Percentiles rank a stretch among this genome's conserved stretches.
phyloP scores from a whole-genome alignment of 2,329 filamentous ascomycete species.

The Aureobasidium melanogenum region DNA sequence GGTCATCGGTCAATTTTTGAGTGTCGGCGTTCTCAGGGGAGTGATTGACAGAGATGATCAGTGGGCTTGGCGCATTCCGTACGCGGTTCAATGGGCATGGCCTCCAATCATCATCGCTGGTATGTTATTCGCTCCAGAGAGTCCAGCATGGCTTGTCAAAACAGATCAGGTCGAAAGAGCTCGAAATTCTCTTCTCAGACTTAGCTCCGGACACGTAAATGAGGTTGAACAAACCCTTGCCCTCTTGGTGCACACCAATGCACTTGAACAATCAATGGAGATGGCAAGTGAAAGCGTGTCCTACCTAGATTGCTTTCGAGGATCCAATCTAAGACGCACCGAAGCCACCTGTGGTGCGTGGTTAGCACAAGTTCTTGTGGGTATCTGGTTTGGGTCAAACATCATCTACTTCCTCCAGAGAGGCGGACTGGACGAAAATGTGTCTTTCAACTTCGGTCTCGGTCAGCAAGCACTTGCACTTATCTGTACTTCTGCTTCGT shows the following conservation, averaged over 20 bases:
- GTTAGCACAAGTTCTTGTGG: slow-evolving; percentile 26
- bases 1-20: too few species aligned
- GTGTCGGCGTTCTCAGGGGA: too few species aligned
- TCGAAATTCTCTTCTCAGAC: slow-evolving; percentile 21
- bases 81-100: slow-evolving; percentile 35
- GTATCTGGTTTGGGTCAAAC: slow-evolving; percentile 25
- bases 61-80: slow-evolving; percentile 23
- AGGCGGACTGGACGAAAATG: slow-evolving; percentile 26
- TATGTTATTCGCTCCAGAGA: slow-evolving; percentile 22
- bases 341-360: slow-evolving; percentile 33
- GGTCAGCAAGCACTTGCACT: slow-evolving; percentile 20
- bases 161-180: slow-evolving; percentile 27
- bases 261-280: slow-evolving; percentile 34
- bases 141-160: slow-evolving; percentile 32
- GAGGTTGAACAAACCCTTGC: slow-evolving; percentile 13
- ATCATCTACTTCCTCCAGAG: slow-evolving; percentile 31
- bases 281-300: slow-evolving; percentile 34
- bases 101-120: slow-evolving; percentile 22
- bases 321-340: slow-evolving; percentile 39
- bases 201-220: slow-evolving; percentile 10
- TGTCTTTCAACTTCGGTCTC: slow-evolving; percentile 31
- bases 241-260: slow-evolving; percentile 35
- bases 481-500: slow-evolving; percentile 20
- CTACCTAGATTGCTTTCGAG: slow-evolving; percentile 46
- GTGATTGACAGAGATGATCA: too few species aligned